phyloP scores from a whole-genome alignment of 78 protist species.

The Chrysochromulina tobinii region DNA sequence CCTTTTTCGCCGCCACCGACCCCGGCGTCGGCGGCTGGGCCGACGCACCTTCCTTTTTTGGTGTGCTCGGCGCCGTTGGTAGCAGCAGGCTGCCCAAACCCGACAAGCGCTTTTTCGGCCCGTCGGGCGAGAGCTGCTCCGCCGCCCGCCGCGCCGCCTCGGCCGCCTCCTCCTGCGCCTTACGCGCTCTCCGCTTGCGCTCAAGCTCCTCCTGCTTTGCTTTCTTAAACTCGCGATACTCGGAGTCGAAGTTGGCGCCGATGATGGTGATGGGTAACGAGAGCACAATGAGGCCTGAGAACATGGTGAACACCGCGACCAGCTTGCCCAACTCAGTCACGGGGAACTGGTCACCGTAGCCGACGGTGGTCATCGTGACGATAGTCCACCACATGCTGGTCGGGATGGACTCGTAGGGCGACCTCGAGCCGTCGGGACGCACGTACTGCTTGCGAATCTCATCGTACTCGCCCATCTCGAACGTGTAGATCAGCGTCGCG shows the following conservation, averaged over 20 bases:
- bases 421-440: background rate
- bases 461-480: background rate
- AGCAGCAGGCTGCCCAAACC: too few species aligned
- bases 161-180: too few species aligned
- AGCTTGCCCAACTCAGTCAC: background rate
- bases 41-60: too few species aligned
- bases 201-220: too few species aligned
- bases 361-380: constrained; percentile 42
- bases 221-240: too few species aligned
- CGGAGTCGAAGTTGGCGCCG: constrained; percentile 16
- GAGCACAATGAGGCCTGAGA: constrained; percentile 16
- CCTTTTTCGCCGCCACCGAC: too few species aligned
- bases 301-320: background rate
- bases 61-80: too few species aligned
- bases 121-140: too few species aligned
- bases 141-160: too few species aligned
- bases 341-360: constrained; percentile 29
- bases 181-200: too few species aligned
- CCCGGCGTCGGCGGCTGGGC: too few species aligned
- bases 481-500: background rate
- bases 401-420: background rate
- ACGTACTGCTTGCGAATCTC: background rate
- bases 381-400: background rate
- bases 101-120: too few species aligned
- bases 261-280: constrained; percentile 36